These are phyloP conservation scores for Paraphoma chrysanthemicola DNA, from an alignment of 2,329 filamentous ascomycete genomes.

Conservation along the genomic window DNA sequence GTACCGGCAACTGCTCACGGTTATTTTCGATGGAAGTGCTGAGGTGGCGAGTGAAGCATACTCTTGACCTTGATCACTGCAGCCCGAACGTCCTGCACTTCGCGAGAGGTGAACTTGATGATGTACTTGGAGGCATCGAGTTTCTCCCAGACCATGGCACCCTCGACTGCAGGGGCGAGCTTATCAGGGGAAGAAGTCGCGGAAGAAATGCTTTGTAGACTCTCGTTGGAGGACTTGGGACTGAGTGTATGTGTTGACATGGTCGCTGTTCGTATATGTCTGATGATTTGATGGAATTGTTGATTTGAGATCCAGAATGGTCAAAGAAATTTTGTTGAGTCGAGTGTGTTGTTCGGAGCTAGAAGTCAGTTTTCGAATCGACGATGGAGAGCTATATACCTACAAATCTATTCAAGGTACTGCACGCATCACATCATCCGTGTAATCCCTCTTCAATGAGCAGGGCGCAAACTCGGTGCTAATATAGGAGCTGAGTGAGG, in stretches of 20 bases:
- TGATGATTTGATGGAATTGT: background rate
- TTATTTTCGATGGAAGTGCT: constrained; percentile 2
- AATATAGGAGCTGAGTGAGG: constrained; percentile 40
- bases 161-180: constrained; percentile 34
- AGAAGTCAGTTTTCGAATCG: background rate
- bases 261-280: constrained; percentile 5
- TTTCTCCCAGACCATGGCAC: constrained; percentile 45
- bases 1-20: constrained; percentile 23
- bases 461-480: constrained; percentile 9
- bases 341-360: background rate
- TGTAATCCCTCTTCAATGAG: background rate
- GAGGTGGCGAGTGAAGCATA: constrained; percentile 14
- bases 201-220: constrained; percentile 37
- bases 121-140: constrained; percentile 37
- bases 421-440: background rate
- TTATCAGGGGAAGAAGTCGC: constrained; percentile 34
- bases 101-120: constrained; percentile 27
- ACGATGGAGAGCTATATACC: constrained; percentile 22
- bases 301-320: background rate
- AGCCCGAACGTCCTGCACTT: constrained; percentile 38
- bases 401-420: constrained; percentile 3
- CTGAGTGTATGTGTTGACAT: constrained; percentile 38
- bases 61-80: constrained; percentile 43
- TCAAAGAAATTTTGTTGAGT: background rate
- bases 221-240: constrained; percentile 38